phyloP scores from a whole-genome alignment of 2,329 filamentous ascomycete genomes.

The Apiospora rasikravindrae region DNA sequence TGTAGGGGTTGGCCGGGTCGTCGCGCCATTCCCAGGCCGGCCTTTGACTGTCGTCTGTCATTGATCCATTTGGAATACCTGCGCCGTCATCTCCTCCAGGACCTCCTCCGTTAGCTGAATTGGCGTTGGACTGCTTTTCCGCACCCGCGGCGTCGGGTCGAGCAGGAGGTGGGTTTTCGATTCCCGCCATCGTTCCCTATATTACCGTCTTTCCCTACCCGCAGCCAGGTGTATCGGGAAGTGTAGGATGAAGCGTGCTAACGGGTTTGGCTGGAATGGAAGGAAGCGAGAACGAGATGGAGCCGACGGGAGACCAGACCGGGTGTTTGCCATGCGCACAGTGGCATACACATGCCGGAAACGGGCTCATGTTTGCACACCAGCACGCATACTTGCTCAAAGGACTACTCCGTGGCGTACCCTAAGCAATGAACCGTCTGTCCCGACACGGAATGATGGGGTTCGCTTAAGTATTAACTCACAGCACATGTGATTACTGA shows the following conservation, averaged over 20 bases:
- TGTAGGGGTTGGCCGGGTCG: constrained; percentile 54
- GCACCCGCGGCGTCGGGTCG: background rate
- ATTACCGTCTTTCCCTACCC: background rate
- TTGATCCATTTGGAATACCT: background rate
- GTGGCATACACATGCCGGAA: background rate
- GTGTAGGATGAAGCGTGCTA: too few species aligned
- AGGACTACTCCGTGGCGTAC: background rate
- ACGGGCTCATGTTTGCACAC: background rate
- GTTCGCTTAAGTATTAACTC: background rate
- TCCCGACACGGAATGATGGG: background rate
- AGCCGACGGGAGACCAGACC: background rate
- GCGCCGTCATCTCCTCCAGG: background rate
- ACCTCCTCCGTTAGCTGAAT: background rate
- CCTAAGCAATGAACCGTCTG: background rate
- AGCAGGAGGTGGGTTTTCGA: background rate
- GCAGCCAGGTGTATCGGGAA: background rate
- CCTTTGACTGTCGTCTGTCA: background rate
- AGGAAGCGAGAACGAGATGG: too few species aligned
- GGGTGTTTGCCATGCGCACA: background rate
- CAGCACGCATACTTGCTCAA: background rate
- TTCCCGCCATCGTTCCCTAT: background rate
- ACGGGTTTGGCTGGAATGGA: too few species aligned
- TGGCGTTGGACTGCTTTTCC: background rate
- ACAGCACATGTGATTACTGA: background rate
- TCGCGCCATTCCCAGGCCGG: constrained; percentile 40